Conservation (phyloP, 2,329 filamentous ascomycete genomes). For the Colletotrichum tofieldiae region DNA sequence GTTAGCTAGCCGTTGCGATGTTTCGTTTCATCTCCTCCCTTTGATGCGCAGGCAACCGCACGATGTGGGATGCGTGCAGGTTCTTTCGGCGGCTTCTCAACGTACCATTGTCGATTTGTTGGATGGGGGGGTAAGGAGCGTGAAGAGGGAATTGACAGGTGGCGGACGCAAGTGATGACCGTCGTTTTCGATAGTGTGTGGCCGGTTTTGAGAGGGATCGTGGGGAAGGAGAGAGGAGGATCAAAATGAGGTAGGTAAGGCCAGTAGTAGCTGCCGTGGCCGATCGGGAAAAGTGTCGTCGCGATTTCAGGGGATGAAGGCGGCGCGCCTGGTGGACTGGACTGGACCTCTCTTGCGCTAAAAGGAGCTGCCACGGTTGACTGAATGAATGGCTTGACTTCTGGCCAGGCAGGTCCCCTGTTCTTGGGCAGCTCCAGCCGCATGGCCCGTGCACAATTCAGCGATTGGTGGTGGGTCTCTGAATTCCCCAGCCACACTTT, state of each 20-base stretch:
- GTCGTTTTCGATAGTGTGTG: background rate
- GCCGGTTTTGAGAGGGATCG: conserved; percentile 1
- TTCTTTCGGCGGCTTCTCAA: conserved; percentile 9
- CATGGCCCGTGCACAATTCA: conserved; percentile 9
- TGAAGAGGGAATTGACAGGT: conserved; percentile 21
- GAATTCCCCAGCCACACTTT: conserved; percentile 35
- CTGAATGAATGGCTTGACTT: conserved; percentile 14
- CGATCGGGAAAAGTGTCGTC: conserved; percentile 43
- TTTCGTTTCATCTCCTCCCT: conserved; percentile 13
- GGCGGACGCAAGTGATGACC: background rate
- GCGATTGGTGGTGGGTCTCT: background rate
- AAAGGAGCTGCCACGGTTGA: conserved; percentile 42
- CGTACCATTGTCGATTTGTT: conserved; percentile 50
- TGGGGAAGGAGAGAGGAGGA: conserved; percentile 16
- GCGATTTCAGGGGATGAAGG: conserved; percentile 43
- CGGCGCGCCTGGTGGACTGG: conserved; percentile 31
- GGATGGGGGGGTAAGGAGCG: conserved; percentile 25
- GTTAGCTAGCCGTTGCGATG: conserved; percentile 19
- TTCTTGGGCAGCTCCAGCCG: conserved; percentile 32
- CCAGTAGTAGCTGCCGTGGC: conserved; percentile 22
- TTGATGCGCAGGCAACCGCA: conserved; percentile 25
- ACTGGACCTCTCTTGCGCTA: conserved; percentile 20
- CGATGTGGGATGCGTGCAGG: conserved; percentile 10
- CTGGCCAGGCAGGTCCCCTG: conserved; percentile 13
- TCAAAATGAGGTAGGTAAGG: conserved; percentile 10